A percentile compares a stretch with the other conserved stretches of the same genome.
phyloP scores from a whole-genome alignment of 495 filamentous ascomycete genomes.

The Hyaloscypha finlandica region DNA sequence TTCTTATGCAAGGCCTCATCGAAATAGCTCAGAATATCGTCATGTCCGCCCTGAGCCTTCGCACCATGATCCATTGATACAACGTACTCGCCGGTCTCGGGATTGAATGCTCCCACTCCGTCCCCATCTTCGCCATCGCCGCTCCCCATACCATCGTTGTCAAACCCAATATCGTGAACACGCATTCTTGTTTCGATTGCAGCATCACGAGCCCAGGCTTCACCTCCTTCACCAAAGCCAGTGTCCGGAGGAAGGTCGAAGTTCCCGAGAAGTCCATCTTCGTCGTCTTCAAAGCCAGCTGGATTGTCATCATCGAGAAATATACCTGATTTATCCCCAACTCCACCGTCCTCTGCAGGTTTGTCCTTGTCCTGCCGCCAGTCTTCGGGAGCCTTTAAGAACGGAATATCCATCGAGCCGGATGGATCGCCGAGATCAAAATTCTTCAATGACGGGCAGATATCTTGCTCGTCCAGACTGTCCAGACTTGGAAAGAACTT shows the following conservation, averaged over 20 bases:
- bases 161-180: constrained; percentile 55
- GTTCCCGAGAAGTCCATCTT: constrained; percentile 68
- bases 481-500: constrained; percentile 88
- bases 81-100: constrained; percentile 62
- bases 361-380: constrained; percentile 69
- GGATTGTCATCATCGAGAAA: constrained; percentile 75
- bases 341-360: constrained; percentile 48
- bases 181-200: constrained; percentile 64
- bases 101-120: constrained; percentile 59
- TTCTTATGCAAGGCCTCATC: constrained; percentile 94
- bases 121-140: constrained; percentile 57
- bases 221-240: constrained; percentile 75
- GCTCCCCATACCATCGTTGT: constrained; percentile 50
- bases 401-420: constrained; percentile 85
- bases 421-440: constrained; percentile 86
- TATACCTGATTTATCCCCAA: constrained; percentile 74
- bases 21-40: constrained; percentile 96
- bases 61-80: constrained; percentile 68
- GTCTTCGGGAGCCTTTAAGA: constrained; percentile 87
- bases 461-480: constrained; percentile 78
- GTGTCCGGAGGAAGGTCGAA: constrained; percentile 72
- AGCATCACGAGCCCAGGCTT: constrained; percentile 69
- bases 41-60: constrained; percentile 61
- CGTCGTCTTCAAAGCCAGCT: constrained; percentile 74
- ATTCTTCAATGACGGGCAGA: constrained; percentile 92